These are phyloP conservation scores for Camillea tinctor DNA, from an alignment of 2,329 filamentous ascomycete species.

Conservation along the genomic window DNA sequence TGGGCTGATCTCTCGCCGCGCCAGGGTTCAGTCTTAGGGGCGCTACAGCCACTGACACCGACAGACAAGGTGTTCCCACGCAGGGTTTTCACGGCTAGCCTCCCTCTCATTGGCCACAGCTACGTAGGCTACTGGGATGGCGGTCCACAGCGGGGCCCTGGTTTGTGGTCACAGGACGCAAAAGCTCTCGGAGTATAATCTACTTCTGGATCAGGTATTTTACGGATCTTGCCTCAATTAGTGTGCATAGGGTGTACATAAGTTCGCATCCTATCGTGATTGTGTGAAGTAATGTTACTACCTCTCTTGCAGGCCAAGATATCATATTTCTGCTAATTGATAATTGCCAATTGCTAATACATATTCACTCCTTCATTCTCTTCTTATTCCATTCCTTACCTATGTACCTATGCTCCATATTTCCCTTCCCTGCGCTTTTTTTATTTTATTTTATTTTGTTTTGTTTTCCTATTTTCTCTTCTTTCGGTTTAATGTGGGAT, in stretches of 20 bases:
- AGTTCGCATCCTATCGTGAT: background rate
- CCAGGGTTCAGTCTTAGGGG: slow-evolving; percentile 10
- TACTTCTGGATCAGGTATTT: background rate
- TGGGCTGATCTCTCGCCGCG: slow-evolving; percentile 6
- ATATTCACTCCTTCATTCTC: too few species aligned
- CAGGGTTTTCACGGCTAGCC: slow-evolving; percentile 6
- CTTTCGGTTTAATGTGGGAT: too few species aligned
- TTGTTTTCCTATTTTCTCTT: too few species aligned
- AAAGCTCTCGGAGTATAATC: slow-evolving; percentile 10
- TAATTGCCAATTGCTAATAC: background rate
- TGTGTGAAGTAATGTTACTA: background rate
- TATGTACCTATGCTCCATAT: too few species aligned
- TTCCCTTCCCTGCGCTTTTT: too few species aligned
- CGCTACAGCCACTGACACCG: background rate
- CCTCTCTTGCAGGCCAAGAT: background rate
- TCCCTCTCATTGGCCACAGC: background rate
- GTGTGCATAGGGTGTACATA: background rate
- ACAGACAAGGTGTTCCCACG: slow-evolving; percentile 11
- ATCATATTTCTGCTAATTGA: background rate
- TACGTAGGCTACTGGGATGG: background rate
- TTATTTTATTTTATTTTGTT: too few species aligned
- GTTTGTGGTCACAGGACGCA: slow-evolving; percentile 20
- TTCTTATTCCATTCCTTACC: too few species aligned
- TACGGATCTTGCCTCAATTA: background rate
- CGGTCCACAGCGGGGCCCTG: slow-evolving; percentile 6